Evolutionary conservation across 306 rosid species (phyloP).

Genomic region (Fragaria vesca): DNA sequence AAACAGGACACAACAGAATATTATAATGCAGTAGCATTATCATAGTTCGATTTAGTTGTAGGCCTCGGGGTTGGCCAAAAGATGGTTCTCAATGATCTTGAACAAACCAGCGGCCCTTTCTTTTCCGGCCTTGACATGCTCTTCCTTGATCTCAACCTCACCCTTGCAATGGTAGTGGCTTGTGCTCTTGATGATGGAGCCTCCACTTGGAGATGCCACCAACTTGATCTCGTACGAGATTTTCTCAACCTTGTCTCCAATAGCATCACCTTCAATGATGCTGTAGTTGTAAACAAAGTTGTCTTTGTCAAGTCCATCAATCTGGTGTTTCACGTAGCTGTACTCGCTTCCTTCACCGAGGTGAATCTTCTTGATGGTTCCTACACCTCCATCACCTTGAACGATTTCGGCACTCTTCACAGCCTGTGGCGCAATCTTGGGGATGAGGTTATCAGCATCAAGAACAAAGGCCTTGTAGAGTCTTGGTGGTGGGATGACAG

Average conservation of each 20-base stretch:
- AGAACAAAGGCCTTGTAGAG: conserved; percentile 42
- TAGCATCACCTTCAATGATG: conserved; percentile 37
- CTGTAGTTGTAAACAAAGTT: conserved; percentile 34
- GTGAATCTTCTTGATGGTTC: conserved; percentile 40
- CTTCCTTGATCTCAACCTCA: conserved; percentile 24
- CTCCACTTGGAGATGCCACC: conserved; percentile 24
- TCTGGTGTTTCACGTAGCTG: conserved; percentile 23
- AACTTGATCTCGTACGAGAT: conserved; percentile 36
- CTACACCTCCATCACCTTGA: conserved; percentile 53
- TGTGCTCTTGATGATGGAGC: conserved; percentile 32
- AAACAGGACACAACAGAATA: background rate
- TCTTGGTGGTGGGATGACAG: conserved; percentile 29
- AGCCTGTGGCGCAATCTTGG: conserved; percentile 23
- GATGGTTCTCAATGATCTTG: conserved; percentile 37
- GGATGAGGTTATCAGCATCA: conserved; percentile 28
- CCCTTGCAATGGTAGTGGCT: conserved; percentile 34
- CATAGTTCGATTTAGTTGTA: background rate
- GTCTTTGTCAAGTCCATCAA: conserved; percentile 38
- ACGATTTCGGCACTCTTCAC: conserved; percentile 23
- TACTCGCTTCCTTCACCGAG: conserved; percentile 27
- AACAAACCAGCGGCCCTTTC: conserved; percentile 25
- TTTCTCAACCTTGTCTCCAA: conserved; percentile 36
- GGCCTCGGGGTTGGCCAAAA: conserved; percentile 22
- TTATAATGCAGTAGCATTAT: background rate
- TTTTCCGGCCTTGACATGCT: conserved; percentile 23